These are phyloP conservation scores for Auricularia heimuer DNA, from an alignment of 768 basidiomycete genomes.

Conservation along the genomic window DNA sequence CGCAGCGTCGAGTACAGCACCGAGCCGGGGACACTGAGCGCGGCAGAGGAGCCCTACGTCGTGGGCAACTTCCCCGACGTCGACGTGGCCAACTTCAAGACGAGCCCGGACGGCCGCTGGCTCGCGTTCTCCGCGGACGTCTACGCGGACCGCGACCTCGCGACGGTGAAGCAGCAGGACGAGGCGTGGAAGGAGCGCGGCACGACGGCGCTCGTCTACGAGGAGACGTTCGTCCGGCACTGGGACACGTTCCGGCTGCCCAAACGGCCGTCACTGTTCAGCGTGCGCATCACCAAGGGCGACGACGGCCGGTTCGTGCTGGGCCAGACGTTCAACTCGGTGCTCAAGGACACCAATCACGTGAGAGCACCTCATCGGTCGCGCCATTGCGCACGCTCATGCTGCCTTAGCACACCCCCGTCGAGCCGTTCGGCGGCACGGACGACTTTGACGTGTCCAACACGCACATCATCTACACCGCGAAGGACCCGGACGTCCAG, in stretches of 20 bases:
- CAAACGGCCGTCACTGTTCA: conserved; percentile 65
- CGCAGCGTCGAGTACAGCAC: conserved; percentile 38
- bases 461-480: conserved; percentile 66
- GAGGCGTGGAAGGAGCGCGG: conserved; percentile 64
- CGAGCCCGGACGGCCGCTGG: conserved; percentile 39
- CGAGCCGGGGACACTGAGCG: conserved; percentile 2
- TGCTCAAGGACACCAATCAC: conserved; percentile 58
- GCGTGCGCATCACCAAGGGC: conserved; percentile 43
- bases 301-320: conserved; percentile 44
- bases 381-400: conserved; percentile 1
- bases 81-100: conserved; percentile 57
- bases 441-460: conserved; percentile 71
- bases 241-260: conserved; percentile 70
- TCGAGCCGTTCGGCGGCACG: conserved; percentile 80
- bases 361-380: conserved; percentile 33
- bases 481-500: conserved; percentile 72
- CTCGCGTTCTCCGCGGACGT: conserved; percentile 85
- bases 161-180: conserved; percentile 59
- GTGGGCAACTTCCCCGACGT: conserved; percentile 61
- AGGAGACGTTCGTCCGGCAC: conserved; percentile 58
- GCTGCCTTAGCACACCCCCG: conserved; percentile 47
- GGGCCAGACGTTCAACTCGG: conserved; percentile 43
- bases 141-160: conserved; percentile 64
- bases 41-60: conserved; percentile 27
- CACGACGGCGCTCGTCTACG: conserved; percentile 61